These are phyloP conservation scores for Adansonia rubrostipa DNA, from an alignment of 441 rosid species.

Conservation along the genomic window DNA sequence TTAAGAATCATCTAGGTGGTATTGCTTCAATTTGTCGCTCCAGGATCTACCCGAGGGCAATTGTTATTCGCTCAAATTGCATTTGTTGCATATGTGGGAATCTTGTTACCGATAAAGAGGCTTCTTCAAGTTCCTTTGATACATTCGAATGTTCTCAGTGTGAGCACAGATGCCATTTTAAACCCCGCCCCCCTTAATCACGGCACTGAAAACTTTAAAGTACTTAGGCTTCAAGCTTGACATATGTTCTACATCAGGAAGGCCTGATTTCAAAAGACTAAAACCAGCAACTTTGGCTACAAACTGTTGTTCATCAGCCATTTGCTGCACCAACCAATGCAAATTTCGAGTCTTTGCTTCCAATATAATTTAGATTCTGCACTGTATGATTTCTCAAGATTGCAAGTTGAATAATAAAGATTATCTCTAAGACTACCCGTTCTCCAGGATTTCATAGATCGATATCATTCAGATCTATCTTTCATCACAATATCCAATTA, in stretches of 20 bases:
- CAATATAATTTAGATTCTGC: constrained; percentile 34
- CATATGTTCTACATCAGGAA: constrained; percentile 40
- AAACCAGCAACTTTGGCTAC: constrained; percentile 58
- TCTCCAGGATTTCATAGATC: constrained; percentile 53
- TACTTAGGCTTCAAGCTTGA: neutral
- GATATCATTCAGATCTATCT: constrained; percentile 46
- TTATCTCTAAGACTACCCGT: constrained; percentile 44
- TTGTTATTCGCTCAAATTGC: constrained; percentile 90
- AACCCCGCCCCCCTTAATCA: constrained; percentile 31
- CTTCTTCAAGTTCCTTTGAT: constrained; percentile 36
- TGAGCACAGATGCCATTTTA: constrained; percentile 69
- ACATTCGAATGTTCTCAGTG: constrained; percentile 80
- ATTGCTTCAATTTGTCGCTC: constrained; percentile 7
- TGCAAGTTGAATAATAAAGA: constrained; percentile 35
- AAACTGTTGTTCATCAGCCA: constrained; percentile 41
- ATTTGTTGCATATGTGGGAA: constrained; percentile 76
- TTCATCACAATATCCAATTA: constrained; percentile 53
- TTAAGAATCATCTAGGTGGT: neutral
- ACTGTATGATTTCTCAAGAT: constrained; percentile 20
- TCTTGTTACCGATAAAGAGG: constrained; percentile 60
- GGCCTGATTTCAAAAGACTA: constrained; percentile 51
- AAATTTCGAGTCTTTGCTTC: constrained; percentile 60
- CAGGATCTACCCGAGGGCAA: constrained; percentile 91
- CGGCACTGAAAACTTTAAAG: constrained; percentile 13
- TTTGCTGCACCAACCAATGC: constrained; percentile 55